Evolutionary conservation across 805 yeast genomes (phyloP), one percentile per base, ranked within the genome.

Genomic region (Saccharomycopsis olivae): DNA sequence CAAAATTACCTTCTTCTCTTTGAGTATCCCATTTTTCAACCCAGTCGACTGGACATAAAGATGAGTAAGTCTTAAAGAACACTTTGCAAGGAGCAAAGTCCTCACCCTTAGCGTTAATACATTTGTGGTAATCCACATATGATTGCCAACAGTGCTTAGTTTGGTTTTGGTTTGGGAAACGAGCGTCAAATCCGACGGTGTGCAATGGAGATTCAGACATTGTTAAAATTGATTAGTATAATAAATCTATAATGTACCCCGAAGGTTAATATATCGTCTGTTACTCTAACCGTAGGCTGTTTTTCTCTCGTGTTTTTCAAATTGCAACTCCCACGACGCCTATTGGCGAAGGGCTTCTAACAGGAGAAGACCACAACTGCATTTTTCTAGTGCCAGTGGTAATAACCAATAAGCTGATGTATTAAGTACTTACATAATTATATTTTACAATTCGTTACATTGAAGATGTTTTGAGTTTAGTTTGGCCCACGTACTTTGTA

Each of bases 71-170:
- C 65, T 75, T 81, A 78, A 75, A 84, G 71, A 92, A 92, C 55
- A 84, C 88, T 67, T 87, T 74, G 68, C 98, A 92, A 58, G 97
- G 97, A 56, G 88, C 95, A 59, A 92, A 92, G 48, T 88, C 97
- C 68, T 89, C 96, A 60, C 98, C 98, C 70, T 89, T 89, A 52
- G 88, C 86, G 57, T 78, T 82, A 61, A 92, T 76, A 72, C 98
- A 92, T 66, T 87, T 88, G 80, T 83, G 92, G 78, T 89, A 92
- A 67, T 92, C 98, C 57, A 92, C 86, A 70, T 89, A 92, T 54
- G 89, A 74, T 71, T 89, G 96, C 78, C 89, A 94, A 73, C 97
- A 92, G 73, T 89, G 96, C 70, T 82, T 87, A 57, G 96, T 85
- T 69, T 89, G 98, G 78, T 89, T 89, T 65, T 78, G 88, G 72